Evolutionary conservation across 352 stramenopile genomes (phyloP).

Genomic region (Phytophthora capsici): DNA sequence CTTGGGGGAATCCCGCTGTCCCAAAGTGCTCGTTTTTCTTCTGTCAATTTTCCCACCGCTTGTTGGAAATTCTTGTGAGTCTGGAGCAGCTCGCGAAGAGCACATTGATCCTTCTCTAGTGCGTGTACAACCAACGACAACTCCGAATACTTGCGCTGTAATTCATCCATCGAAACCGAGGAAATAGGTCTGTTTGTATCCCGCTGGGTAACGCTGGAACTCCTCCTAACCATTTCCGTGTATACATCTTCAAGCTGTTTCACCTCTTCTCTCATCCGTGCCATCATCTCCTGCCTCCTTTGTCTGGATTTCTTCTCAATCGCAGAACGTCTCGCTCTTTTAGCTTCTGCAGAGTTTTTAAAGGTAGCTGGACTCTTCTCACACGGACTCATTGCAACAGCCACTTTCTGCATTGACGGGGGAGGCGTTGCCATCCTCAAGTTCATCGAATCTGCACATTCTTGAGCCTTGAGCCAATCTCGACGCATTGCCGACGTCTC

Average conservation of each 20-base stretch:
- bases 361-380: background rate
- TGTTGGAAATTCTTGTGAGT: conserved; percentile 40
- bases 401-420: background rate
- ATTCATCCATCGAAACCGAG: background rate
- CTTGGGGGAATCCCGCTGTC: conserved; percentile 34
- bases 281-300: conserved; percentile 28
- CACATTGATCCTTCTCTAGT: conserved; percentile 45
- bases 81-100: conserved; percentile 27
- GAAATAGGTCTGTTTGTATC: background rate
- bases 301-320: conserved; percentile 65
- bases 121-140: conserved; percentile 43
- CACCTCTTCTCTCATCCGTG: conserved; percentile 58
- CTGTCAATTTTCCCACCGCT: conserved; percentile 13
- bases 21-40: conserved; percentile 15
- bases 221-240: conserved; percentile 25
- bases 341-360: conserved; percentile 22
- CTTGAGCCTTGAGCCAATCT: background rate
- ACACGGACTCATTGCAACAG: conserved; percentile 9
- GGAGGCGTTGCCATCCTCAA: conserved; percentile 19
- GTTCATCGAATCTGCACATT: conserved; percentile 1
- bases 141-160: conserved; percentile 35
- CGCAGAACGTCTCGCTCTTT: conserved; percentile 49
- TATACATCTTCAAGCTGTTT: conserved; percentile 54
- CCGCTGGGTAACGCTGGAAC: background rate
- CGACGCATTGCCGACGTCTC: background rate